These are phyloP conservation scores for Citrus sp. DNA, from an alignment of 345 rosid species.

Conservation along the genomic window DNA sequence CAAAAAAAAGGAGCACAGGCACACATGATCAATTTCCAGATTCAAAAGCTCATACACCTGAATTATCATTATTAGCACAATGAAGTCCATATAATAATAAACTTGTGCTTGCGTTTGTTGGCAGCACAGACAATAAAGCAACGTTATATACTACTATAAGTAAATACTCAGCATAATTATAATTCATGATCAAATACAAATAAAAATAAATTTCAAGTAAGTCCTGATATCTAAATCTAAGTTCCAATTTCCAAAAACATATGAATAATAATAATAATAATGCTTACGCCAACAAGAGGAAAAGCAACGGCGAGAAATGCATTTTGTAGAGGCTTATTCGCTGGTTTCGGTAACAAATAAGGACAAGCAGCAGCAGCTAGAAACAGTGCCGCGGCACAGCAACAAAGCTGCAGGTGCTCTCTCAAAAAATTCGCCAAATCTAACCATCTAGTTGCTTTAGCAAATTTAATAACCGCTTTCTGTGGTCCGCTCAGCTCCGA, in stretches of 20 bases:
- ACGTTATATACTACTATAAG: background rate
- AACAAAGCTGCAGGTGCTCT: conserved; percentile 80
- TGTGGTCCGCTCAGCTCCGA: conserved; percentile 46
- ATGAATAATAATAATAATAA: background rate
- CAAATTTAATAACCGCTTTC: conserved; percentile 50
- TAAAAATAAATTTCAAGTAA: too few species aligned
- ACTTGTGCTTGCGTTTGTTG: background rate
- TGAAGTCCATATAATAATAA: background rate
- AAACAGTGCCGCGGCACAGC: conserved; percentile 73
- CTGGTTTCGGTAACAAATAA: conserved; percentile 54
- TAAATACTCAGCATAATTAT: background rate
- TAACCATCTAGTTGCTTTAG: conserved; percentile 68
- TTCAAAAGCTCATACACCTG: background rate
- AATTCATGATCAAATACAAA: background rate
- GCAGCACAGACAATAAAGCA: background rate
- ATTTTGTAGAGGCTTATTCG: conserved; percentile 60
- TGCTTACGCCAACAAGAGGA: conserved; percentile 85
- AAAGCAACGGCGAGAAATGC: conserved; percentile 65
- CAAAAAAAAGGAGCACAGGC: background rate
- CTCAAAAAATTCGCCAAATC: conserved; percentile 73
- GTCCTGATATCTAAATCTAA: background rate
- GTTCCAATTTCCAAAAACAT: background rate
- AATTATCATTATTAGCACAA: background rate
- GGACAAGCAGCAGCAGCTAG: conserved; percentile 78
- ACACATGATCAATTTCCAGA: background rate